Evolutionary conservation across 495 filamentous ascomycete species (phyloP), one percentile per base, ranked within the genome.

Genomic region (Penicillium salamii): DNA sequence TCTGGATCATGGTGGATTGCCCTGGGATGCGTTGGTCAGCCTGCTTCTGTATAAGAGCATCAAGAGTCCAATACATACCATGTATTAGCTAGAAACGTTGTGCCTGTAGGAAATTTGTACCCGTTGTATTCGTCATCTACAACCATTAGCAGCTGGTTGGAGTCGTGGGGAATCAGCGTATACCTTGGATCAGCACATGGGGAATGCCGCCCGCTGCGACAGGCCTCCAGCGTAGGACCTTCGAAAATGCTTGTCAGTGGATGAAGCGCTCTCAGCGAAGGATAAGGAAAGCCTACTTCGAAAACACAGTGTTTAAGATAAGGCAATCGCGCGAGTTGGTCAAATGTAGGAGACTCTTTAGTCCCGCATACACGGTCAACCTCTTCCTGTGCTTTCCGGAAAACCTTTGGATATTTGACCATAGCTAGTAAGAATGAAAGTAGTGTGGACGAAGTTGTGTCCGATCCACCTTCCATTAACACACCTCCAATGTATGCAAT

Each of bases 401-500:
- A 65, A 1, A 76, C 66, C 12, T 71, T 59, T 0, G 73, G 72
- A 37, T 58, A 66, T 34, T 61, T 43, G 8, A 60, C 59, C 69
- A 80, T 65, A 2, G 78, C 78, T 5, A 71, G 66, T 2, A 80
- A 59, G 37, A 78, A 60, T 1, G 68, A 59, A 1, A 71, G 33
- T 9, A 71, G 62, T 11, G 70, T 40, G 1, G 54, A 50, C 12
- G 63, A 53, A 5, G 68, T 47, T 2, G 77, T 80, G 52, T 81
- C 78, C 1, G 66, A 69, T 7, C 76, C 78, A 3, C 71, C 76
- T 61, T 80, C 71, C 54, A 74, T 71, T 8, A 58, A 9, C 3
- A 51, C 49, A 8, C 70, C 72, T n/a, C 60, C 52, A 1, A 78
- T 43, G 40, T 74, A 74, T 18, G 61, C 36, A 2, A 71, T 34